Base-by-base conservation (phyloP, 2,329 filamentous ascomycete genomes). In the Penicillium sp. region DNA sequence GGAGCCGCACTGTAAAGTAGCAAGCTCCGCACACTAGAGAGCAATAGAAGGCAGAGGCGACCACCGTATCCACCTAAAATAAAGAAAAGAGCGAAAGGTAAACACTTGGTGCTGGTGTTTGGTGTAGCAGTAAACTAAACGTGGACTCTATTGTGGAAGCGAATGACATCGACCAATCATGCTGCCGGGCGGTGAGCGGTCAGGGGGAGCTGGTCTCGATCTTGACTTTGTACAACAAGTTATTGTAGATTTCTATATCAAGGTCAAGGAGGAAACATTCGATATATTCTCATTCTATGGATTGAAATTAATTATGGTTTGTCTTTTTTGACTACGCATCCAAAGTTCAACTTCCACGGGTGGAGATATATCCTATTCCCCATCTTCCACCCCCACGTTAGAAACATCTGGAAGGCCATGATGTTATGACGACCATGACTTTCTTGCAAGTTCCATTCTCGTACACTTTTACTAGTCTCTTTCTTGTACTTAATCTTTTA, bases 71-170 rank as follows among this genome's bases (percentile, higher is more conserved):
- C 69, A 72, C 68, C 64, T 57, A 55, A 61, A 63, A 58, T 50
- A 50, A 53, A 62, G 52, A 62, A 65, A 61, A 62, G 63, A 61
- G 65, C 62, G 45, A 60, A 61, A 62, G 60, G 60, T 48, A 60
- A 60, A 62, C 56, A 61, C 48, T 53, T 60, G 50, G 59, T 65
- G 59, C 64, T 52, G 4, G 39, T 52, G 64, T 65, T 60, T 60
- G 58, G 54, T 47, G 59, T 57, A 57, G 50, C 57, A 60, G 66
- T 72, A 68, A 69, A 71, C 70, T 69, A 72, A 70, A 74, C 70
- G 71, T 75, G 71, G 72, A 74, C 72, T 72, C 70, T 63, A 72
- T 70, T 72, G 71, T 69, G 68, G 62, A 73, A 73, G 73, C 71
- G 70, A 72, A 65, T 63, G 60, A 62, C 59, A 56, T 52, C 55